Evolutionary conservation across 257 asterid species (phyloP).

Genomic region (Primulina eburnea): DNA sequence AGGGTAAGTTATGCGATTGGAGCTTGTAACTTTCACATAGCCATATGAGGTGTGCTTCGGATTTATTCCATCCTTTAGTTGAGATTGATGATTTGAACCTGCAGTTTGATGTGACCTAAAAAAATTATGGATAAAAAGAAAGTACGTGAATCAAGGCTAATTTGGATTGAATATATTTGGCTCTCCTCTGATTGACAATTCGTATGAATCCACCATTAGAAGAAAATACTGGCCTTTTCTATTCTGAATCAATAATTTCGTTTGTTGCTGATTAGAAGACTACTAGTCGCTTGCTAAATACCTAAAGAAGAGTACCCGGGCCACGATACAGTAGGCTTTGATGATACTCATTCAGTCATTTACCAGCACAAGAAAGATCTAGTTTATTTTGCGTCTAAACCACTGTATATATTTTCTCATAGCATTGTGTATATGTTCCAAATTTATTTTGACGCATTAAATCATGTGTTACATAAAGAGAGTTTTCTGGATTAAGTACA

Average conservation of each 20-base stretch:
- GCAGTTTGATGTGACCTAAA: conserved; percentile 24
- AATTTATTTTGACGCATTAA: background rate
- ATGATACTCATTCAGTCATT: background rate
- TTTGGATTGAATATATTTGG: background rate
- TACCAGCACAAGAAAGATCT: background rate
- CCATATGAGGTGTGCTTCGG: conserved; percentile 17
- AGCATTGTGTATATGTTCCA: background rate
- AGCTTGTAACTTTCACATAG: conserved; percentile 48
- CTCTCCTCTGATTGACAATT: background rate
- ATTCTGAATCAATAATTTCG: background rate
- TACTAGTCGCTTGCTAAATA: background rate
- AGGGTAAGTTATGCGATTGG: conserved; percentile 67
- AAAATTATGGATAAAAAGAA: background rate
- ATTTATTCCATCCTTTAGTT: conserved; percentile 15
- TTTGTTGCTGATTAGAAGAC: background rate
- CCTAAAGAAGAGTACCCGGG: background rate
- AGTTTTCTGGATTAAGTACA: background rate
- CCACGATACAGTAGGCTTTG: background rate
- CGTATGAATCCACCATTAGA: background rate
- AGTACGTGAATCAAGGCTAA: background rate
- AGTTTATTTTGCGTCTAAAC: background rate
- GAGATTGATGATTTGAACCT: conserved; percentile 20
- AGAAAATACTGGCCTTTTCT: background rate
- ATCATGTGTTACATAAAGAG: background rate
- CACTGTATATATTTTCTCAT: background rate